These are phyloP conservation scores for Kitagawia praeruptora DNA, from an alignment of 129 eudicot genomes.

Conservation along the genomic window DNA sequence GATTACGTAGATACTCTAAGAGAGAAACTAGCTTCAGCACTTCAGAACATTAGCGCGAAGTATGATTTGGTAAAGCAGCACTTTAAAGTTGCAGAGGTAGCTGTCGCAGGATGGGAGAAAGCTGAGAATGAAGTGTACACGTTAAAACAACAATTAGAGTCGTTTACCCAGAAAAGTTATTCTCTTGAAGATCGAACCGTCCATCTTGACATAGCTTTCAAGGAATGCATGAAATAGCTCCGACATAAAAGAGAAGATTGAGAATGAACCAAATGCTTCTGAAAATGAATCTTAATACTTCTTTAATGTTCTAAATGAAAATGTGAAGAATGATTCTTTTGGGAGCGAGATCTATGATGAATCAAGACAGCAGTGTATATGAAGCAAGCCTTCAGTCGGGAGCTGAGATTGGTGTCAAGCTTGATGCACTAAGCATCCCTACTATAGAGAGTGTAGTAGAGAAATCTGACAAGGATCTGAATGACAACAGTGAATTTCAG, in stretches of 20 bases:
- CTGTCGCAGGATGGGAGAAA: slow-evolving; percentile 61
- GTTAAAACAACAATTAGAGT: slow-evolving; percentile 53
- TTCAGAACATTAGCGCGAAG: slow-evolving; percentile 55
- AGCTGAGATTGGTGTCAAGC: slow-evolving; percentile 47
- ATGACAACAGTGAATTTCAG: slow-evolving; percentile 79
- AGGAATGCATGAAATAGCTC: slow-evolving; percentile 89
- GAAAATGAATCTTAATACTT: slow-evolving; percentile 42
- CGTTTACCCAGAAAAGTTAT: slow-evolving; percentile 41
- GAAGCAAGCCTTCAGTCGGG: slow-evolving; percentile 76
- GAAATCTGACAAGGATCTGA: slow-evolving; percentile 65
- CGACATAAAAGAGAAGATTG: slow-evolving; percentile 78
- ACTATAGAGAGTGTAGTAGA: slow-evolving; percentile 54
- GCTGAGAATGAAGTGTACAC: slow-evolving; percentile 62
- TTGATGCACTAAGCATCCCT: slow-evolving; percentile 38
- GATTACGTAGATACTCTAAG: slow-evolving; percentile 40
- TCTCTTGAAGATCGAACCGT: slow-evolving; percentile 58
- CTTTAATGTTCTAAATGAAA: slow-evolving; percentile 44
- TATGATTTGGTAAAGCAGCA: slow-evolving; percentile 85
- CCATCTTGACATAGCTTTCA: slow-evolving; percentile 88
- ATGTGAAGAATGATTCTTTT: slow-evolving; percentile 43
- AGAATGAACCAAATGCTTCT: slow-evolving; percentile 44
- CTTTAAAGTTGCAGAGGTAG: slow-evolving; percentile 95
- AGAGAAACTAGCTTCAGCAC: slow-evolving; percentile 27
- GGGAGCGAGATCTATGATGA: slow-evolving; percentile 49
- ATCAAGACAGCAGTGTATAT: slow-evolving; percentile 54